phyloP scores from a whole-genome alignment of 345 rosid genomes.

The Eucalyptus coolabah region DNA sequence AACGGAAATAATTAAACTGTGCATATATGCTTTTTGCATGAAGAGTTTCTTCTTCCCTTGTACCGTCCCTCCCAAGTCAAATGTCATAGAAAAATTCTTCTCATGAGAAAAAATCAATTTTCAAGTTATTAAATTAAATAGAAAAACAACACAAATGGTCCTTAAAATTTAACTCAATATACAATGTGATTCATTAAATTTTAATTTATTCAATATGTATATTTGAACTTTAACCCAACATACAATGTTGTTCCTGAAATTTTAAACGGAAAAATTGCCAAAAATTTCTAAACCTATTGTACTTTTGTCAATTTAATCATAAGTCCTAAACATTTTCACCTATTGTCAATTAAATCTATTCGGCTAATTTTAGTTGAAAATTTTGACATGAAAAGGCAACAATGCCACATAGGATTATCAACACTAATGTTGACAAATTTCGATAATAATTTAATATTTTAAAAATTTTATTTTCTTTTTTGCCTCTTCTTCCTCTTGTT shows the following conservation, averaged over 20 bases:
- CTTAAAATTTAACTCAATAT: too few relatives aligned
- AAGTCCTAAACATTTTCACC: fast-evolving
- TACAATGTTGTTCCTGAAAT: fast-evolving
- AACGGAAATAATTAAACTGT: not conserved
- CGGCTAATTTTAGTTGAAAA: fast-evolving
- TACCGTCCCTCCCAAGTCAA: not conserved
- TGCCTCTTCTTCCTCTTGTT: too few relatives aligned
- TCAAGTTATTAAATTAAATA: not conserved
- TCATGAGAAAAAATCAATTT: not conserved
- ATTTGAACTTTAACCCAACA: fast-evolving
- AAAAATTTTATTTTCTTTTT: too few relatives aligned
- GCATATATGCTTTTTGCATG: not conserved
- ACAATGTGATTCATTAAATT: fast-evolving
- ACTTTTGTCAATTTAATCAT: fast-evolving
- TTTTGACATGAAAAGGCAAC: fast-evolving
- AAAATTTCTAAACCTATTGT: too few relatives aligned
- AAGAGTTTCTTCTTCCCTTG: not conserved
- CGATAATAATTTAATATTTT: too few relatives aligned
- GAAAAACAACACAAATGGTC: too few relatives aligned
- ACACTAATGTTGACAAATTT: fast-evolving
- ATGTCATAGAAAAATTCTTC: not conserved
- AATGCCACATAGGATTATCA: fast-evolving
- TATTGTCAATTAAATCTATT: fast-evolving
- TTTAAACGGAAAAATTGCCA: fast-evolving
- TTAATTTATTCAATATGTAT: too few relatives aligned